phyloP scores from a whole-genome alignment of 139 green algal genomes.

The Chlamydomonas sp. region DNA sequence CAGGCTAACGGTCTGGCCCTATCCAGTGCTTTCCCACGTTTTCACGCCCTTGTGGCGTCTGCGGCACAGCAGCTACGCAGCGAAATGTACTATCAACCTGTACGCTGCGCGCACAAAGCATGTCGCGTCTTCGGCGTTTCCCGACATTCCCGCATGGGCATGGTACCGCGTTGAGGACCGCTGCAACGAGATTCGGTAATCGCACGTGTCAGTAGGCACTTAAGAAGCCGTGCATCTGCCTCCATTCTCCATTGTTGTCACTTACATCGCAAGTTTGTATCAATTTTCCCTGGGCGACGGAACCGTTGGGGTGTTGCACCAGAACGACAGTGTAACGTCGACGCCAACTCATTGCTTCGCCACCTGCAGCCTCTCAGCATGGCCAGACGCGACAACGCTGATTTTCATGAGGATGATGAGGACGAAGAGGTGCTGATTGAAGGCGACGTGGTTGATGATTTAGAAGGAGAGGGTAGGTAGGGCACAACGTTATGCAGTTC shows the following conservation, averaged over 20 bases:
- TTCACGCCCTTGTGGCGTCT: not conserved
- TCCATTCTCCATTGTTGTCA: not conserved
- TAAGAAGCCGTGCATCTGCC: not conserved
- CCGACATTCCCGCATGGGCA: too few species aligned
- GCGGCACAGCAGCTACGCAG: not conserved
- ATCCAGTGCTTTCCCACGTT: not conserved
- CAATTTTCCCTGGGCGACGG: not conserved
- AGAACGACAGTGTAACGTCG: not conserved
- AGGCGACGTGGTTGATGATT: slow-evolving; percentile 69
- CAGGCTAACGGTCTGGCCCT: not conserved
- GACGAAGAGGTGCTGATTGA: slow-evolving; percentile 52
- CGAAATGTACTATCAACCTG: not conserved
- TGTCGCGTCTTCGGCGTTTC: too few species aligned
- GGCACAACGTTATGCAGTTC: not conserved
- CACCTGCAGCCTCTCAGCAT: too few species aligned
- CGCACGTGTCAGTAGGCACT: not conserved
- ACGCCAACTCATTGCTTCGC: too few species aligned
- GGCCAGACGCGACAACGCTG: not conserved
- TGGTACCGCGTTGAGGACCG: too few species aligned
- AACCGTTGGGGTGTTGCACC: not conserved
- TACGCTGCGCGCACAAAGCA: too few species aligned
- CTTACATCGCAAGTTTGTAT: not conserved
- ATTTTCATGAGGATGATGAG: slow-evolving; percentile 25
- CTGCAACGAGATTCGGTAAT: too few species aligned
- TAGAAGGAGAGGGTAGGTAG: slow-evolving; percentile 58